Base-by-base conservation (phyloP, 2,329 filamentous ascomycete species). In the Atkinsonella texensis region DNA sequence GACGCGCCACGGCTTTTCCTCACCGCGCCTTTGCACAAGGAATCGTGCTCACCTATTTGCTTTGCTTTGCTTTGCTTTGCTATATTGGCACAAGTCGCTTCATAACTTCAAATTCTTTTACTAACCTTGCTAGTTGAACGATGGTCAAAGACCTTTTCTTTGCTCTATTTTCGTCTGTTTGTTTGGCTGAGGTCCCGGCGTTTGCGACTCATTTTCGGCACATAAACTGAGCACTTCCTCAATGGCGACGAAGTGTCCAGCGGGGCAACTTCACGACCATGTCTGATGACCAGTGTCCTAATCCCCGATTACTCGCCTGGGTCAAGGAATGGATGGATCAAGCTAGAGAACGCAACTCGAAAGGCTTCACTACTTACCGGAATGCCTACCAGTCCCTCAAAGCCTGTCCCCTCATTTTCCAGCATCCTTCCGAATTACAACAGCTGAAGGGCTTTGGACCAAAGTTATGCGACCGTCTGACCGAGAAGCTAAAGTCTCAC, bases 361-460 rank as follows among this genome's bases (percentile, higher is more conserved):
- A 87, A 63, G 84, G 84, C 20, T 68, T 81, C 23, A 79, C 75
- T n/a, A 83, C 79, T 0, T 91, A 89, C 65, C 85, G 80, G 56
- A 81, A 84, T 58, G 87, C 87, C 1, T 88, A 88, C 61, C 77
- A 87, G 53, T 85, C 87, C 2, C 78, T 93, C 65, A 87, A 83
- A 66, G 79, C 79, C 12, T 90, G 86, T 56, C 87, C 87, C 0
- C 70, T 88, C 40, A 68, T 69, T 1, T 87, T 89, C 57, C 70
- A 77, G 17, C 87, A 93, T 63, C 87, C 87, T 2, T 81, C 82
- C 6, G 79, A 89, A 68, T 78, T 87, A 1, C 76, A 83, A 58
- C 78, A 84, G 58, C 74, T 93, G n/a, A 81, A 81, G 54, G 85
- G 85, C 0, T 81, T 89, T 53, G 87, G 87, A 0, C 77, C 80